Evolutionary conservation across 1,284 basidiomycete species (phyloP).

Genomic region (Ustilago crameri): DNA sequence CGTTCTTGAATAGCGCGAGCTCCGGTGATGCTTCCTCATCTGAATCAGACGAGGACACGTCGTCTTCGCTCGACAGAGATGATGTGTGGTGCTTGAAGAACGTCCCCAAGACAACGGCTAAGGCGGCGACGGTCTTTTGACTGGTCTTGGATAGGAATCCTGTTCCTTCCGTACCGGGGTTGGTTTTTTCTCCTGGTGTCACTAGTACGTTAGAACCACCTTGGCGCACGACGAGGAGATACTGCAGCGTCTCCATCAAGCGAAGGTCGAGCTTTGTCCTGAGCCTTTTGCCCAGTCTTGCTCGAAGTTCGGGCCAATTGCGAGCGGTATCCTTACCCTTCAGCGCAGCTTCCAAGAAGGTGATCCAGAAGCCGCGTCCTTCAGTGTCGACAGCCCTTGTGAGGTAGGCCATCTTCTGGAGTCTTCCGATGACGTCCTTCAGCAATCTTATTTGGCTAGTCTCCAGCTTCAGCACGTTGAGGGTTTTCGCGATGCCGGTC

Average conservation of each 20-base stretch:
- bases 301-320: constrained; percentile 8
- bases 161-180: constrained; percentile 17
- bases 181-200: constrained; percentile 11
- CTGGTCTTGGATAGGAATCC: constrained; percentile 9
- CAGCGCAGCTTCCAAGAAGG: constrained; percentile 1
- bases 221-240: not conserved
- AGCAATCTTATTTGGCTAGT: not conserved
- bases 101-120: not conserved
- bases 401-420: constrained; percentile 28
- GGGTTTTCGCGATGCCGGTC: constrained; percentile 6
- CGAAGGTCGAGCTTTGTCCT: constrained; percentile 6
- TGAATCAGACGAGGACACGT: not conserved
- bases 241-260: constrained; percentile 19
- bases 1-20: constrained; percentile 6
- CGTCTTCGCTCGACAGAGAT: not conserved
- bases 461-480: not conserved
- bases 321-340: not conserved
- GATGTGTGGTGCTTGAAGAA: not conserved
- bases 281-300: not conserved
- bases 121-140: constrained; percentile 15
- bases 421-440: constrained; percentile 12
- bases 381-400: constrained; percentile 5
- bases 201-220: constrained; percentile 2
- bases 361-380: constrained; percentile 16
- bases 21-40: not conserved